Percentiles rank a stretch among this genome's conserved stretches.
These are phyloP conservation scores for Cucurbita maxima DNA, from an alignment of 306 rosid species.

Conservation along the genomic window DNA sequence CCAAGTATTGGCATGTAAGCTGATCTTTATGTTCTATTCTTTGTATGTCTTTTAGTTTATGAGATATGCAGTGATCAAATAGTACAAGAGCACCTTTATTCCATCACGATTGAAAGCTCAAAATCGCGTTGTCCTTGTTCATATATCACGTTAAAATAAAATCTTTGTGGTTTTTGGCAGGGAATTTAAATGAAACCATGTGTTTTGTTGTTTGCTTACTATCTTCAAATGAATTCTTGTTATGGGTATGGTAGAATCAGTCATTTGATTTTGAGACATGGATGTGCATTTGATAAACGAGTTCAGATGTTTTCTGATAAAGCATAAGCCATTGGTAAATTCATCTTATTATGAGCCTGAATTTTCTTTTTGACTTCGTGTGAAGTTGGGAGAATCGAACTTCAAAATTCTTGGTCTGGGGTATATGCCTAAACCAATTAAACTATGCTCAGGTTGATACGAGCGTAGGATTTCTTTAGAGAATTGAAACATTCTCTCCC, in stretches of 20 bases:
- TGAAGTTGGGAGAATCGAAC: not conserved
- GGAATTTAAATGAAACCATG: not conserved
- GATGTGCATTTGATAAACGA: not conserved
- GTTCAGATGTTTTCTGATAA: not conserved
- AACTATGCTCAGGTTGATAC: not conserved
- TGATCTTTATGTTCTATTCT: not conserved
- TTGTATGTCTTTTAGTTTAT: not conserved
- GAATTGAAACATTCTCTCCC: not conserved
- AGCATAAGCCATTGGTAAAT: not conserved
- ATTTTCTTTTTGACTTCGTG: too few relatives aligned
- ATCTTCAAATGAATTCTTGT: not conserved
- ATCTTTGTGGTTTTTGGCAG: not conserved
- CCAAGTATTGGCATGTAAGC: constrained; percentile 95
- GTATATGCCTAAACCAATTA: not conserved
- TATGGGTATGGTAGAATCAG: not conserved
- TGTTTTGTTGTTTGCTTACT: not conserved
- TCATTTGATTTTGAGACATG: not conserved
- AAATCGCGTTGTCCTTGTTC: not conserved
- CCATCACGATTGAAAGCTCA: not conserved
- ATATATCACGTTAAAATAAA: not conserved
- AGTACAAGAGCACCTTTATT: not conserved
- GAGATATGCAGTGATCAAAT: not conserved
- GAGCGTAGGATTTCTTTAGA: not conserved
- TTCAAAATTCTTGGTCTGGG: not conserved
- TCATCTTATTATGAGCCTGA: not conserved